A percentile compares a stretch with the other conserved stretches of the same genome.
These are phyloP conservation scores for Xylaria sp. DNA, from an alignment of 495 filamentous ascomycete species.

Conservation along the genomic window DNA sequence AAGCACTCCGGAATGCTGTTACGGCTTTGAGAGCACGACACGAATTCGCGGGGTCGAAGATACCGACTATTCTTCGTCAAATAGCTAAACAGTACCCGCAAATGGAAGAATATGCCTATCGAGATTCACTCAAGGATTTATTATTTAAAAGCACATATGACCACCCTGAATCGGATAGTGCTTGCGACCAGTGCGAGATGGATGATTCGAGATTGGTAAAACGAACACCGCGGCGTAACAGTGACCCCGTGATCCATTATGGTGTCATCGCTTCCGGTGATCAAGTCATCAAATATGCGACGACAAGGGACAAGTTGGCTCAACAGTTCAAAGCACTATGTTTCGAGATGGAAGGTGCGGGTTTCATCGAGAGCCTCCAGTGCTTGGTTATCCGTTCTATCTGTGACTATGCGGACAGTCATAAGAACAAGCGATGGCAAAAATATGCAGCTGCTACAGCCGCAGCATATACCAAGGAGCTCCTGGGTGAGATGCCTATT, in stretches of 20 bases:
- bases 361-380: constrained; percentile 37
- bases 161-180: background rate
- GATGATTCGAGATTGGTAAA: background rate
- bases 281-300: constrained; percentile 32
- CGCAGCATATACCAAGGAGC: constrained; percentile 33
- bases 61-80: background rate
- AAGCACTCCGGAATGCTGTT: background rate
- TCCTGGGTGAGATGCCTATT: constrained; percentile 15
- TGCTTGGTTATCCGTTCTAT: constrained; percentile 46
- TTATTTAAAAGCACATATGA: constrained; percentile 11
- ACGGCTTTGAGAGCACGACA: background rate
- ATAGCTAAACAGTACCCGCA: background rate
- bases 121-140: background rate
- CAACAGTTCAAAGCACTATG: constrained; percentile 36
- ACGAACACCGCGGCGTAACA: background rate
- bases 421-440: constrained; percentile 47
- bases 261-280: constrained; percentile 41
- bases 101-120: background rate
- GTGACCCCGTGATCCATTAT: constrained; percentile 38
- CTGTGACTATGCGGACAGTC: constrained; percentile 46
- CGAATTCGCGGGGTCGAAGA: background rate
- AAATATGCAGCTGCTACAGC: constrained; percentile 43
- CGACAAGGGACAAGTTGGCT: constrained; percentile 19
- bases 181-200: constrained; percentile 7
- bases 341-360: constrained; percentile 48